These are phyloP conservation scores for Globisporangium camurandrum DNA, from an alignment of 352 stramenopile genomes.

Conservation along the genomic window DNA sequence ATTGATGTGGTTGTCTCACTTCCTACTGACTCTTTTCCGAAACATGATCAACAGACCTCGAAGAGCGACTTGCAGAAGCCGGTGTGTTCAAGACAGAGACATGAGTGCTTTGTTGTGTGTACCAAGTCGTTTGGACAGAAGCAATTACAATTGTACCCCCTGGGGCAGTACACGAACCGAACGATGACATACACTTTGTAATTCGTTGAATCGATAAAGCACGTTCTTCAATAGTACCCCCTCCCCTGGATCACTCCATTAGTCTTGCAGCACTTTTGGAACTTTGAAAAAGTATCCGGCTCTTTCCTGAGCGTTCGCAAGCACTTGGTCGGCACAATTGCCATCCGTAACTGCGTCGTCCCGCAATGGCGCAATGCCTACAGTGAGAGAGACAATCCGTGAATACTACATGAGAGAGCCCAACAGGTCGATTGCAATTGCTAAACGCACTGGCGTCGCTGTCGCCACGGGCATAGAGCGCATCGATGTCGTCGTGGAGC, in stretches of 20 bases:
- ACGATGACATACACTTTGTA: too few relatives aligned
- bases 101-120: too few relatives aligned
- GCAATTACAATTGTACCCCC: too few relatives aligned
- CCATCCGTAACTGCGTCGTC: slow-evolving; percentile 74
- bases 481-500: slow-evolving; percentile 74
- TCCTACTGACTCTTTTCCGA: too few relatives aligned
- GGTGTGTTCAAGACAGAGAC: slow-evolving; percentile 53
- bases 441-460: slow-evolving; percentile 31
- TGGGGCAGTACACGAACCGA: too few relatives aligned
- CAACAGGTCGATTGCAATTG: neutral
- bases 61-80: slow-evolving; percentile 78
- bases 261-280: slow-evolving; percentile 80
- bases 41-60: slow-evolving; percentile 49
- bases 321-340: slow-evolving; percentile 58
- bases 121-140: too few relatives aligned
- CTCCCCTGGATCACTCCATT: too few relatives aligned
- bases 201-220: too few relatives aligned
- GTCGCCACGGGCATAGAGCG: slow-evolving; percentile 64
- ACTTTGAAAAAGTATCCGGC: slow-evolving; percentile 84
- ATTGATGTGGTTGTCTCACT: slow-evolving; percentile 15
- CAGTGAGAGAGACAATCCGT: neutral
- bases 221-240: too few relatives aligned
- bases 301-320: slow-evolving; percentile 70
- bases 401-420: neutral
- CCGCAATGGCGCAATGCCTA: slow-evolving; percentile 44